Evolutionary conservation across 2,329 filamentous ascomycete genomes (phyloP).

Genomic region (Monilinia laxa): DNA sequence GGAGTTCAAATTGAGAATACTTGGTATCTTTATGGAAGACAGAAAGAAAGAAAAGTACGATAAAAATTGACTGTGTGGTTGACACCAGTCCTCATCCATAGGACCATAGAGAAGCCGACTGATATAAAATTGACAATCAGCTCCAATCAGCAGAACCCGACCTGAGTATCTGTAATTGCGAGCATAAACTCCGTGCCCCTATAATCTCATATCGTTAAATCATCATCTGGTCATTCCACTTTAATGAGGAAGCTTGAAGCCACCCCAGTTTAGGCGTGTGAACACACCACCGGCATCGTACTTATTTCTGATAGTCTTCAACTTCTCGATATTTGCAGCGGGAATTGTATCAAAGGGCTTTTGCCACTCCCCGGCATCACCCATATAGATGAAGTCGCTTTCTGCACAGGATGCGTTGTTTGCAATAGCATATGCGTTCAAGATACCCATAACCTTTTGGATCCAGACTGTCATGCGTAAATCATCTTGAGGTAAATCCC

Average conservation of each 20-base stretch:
- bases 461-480: slow-evolving; percentile 42
- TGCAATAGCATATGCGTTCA: slow-evolving; percentile 40
- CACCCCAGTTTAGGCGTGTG: slow-evolving; percentile 34
- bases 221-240: neutral
- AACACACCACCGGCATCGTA: slow-evolving; percentile 38
- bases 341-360: slow-evolving; percentile 41
- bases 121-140: no score
- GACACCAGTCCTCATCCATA: no score
- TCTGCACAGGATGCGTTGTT: slow-evolving; percentile 13
- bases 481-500: slow-evolving; percentile 42
- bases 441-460: slow-evolving; percentile 35
- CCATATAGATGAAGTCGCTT: slow-evolving; percentile 29
- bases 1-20: no score
- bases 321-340: slow-evolving; percentile 37
- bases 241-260: slow-evolving; percentile 34
- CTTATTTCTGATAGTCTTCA: slow-evolving; percentile 32
- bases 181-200: no score
- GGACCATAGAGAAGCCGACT: no score
- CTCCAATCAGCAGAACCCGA: no score
- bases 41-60: no score
- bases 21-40: no score
- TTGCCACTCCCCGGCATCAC: slow-evolving; percentile 30
- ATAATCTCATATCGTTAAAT: no score
- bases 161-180: no score
- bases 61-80: no score